phyloP scores from a whole-genome alignment of 2,329 filamentous ascomycete genomes.

The Bipolaris victoriae region DNA sequence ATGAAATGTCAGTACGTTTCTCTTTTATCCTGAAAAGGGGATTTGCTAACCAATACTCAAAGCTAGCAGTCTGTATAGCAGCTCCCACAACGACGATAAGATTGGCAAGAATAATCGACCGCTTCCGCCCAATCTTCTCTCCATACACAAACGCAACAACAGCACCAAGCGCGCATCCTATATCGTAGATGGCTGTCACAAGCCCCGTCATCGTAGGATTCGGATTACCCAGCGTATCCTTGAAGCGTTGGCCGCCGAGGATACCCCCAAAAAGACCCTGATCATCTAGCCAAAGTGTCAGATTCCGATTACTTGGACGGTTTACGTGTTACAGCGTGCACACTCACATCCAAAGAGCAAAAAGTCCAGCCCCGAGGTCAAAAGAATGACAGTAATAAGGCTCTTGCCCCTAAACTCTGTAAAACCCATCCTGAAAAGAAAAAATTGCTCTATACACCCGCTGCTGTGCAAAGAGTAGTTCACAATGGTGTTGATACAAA shows the following conservation, averaged over 20 bases:
- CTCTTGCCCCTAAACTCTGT: conserved; percentile 22
- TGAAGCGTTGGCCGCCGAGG: conserved; percentile 31
- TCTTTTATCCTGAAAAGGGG: neutral
- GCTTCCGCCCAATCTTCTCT: conserved; percentile 62
- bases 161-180: conserved; percentile 53
- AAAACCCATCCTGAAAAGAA: conserved; percentile 13
- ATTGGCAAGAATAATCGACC: conserved; percentile 64
- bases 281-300: conserved; percentile 22
- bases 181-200: conserved; percentile 46
- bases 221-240: conserved; percentile 21
- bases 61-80: conserved; percentile 40
- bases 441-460: neutral
- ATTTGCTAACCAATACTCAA: conserved; percentile 25
- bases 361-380: conserved; percentile 25
- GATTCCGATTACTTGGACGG: neutral
- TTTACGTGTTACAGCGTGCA: neutral
- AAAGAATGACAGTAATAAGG: conserved; percentile 20
- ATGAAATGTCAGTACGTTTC: neutral
- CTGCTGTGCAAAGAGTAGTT: neutral
- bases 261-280: conserved; percentile 37
- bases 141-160: conserved; percentile 54
- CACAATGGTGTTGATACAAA: too few species aligned
- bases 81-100: conserved; percentile 43
- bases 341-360: conserved; percentile 24
- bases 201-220: conserved; percentile 40